phyloP scores from a whole-genome alignment of 805 yeast genomes.

The Myxozyma lipomycoides region DNA sequence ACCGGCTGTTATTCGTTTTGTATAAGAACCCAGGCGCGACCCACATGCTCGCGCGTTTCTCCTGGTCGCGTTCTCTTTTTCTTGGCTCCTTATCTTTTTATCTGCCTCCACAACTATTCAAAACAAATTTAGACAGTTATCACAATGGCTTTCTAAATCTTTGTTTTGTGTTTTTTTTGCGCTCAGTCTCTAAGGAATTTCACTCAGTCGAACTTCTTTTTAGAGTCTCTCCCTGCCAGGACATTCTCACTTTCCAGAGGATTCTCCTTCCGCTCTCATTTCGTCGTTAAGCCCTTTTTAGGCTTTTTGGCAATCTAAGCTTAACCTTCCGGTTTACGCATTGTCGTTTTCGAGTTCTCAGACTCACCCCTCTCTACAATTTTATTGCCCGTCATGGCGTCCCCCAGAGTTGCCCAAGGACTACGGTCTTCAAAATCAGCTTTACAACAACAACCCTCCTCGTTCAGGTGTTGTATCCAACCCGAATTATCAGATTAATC shows the following conservation, averaged over 20 bases:
- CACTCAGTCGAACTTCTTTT: background rate
- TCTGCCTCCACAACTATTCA: no score
- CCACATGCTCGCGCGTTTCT: no score
- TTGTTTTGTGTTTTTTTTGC: background rate
- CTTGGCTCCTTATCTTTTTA: no score
- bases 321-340: slow-evolving; percentile 18
- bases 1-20: no score
- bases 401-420: slow-evolving; percentile 9
- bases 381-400: slow-evolving; percentile 21
- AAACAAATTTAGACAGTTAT: no score
- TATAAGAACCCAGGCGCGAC: no score
- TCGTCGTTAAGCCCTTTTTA: background rate
- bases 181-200: background rate
- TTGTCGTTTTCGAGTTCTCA: slow-evolving; percentile 22
- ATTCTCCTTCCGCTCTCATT: background rate
- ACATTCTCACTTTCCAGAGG: background rate
- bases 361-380: slow-evolving; percentile 10
- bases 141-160: slow-evolving; percentile 3
- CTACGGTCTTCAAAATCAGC: slow-evolving; percentile 8
- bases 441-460: background rate
- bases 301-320: slow-evolving; percentile 1
- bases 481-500: background rate
- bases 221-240: background rate
- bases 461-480: background rate
- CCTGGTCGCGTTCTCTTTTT: no score